Base-by-base conservation (phyloP, 768 basidiomycete genomes). In the Candolleomyces aberdarensis region DNA sequence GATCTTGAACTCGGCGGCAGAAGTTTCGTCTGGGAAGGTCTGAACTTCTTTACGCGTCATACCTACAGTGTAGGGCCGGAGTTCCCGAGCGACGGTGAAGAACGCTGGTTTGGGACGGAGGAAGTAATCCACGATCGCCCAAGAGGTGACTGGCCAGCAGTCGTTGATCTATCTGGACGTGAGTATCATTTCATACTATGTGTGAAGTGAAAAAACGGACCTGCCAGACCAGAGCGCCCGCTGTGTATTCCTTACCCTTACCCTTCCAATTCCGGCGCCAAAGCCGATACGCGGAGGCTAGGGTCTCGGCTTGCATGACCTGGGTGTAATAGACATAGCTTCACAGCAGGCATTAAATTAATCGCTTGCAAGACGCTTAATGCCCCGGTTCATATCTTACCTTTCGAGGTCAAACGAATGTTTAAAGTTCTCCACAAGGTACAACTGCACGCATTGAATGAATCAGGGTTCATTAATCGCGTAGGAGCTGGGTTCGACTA, bases 141-240 rank as follows among this genome's bases (percentile, higher is more conserved):
- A 97, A 36, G 92, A 94, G 9, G 93, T 94, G 54, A 87, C 86
- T 15, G 95, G 96, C 94, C 94, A 97, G 73, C 94, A 95, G 69
- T 94, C 92, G 65, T 93, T 93, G 64, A 94, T 80, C 88, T 92
- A 66, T 26, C 26, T 3, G 41, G 32, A 32, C 22, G 15, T 14
- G 32, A 49, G 4, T 17, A 17, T 41, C 13, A 15, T 50, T 40
- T 40, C 32, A 49, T 32, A 32, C 47, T 32, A 51, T 44, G n/a
- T 44, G 41, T 20, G 41, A 26, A 3, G 55, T 20, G 36, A 20
- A 26, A 39, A 31, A 20, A 40, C 80, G 75, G 66, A 93, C 88
- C 86, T 96, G 94, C 96, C 96, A 98, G 26, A 97, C 95, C 41
- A 98, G 82, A 36, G 94, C 96, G 49, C 94, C 94, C 5, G 94